phyloP scores from a whole-genome alignment of 805 yeast genomes.

The Blastobotrys peoriensis region DNA sequence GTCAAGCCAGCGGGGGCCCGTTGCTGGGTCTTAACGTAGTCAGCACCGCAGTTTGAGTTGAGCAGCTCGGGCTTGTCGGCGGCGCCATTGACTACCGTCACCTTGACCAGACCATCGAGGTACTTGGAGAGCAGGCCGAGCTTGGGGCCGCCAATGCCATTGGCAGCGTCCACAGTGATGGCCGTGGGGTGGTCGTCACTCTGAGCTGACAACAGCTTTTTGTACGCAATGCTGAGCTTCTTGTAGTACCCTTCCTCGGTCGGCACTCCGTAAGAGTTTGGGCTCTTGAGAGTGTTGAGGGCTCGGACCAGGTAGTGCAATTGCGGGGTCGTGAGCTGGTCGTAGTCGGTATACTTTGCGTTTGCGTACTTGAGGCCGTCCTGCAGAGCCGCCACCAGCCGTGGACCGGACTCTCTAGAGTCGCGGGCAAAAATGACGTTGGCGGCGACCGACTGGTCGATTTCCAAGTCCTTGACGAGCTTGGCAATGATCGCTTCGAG shows the following conservation, averaged over 20 bases:
- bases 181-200: slow-evolving; percentile 22
- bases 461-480: slow-evolving; percentile 38
- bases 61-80: slow-evolving; percentile 50
- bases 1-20: slow-evolving; percentile 57
- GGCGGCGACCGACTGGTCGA: slow-evolving; percentile 41
- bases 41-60: slow-evolving; percentile 89
- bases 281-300: slow-evolving; percentile 48
- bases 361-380: slow-evolving; percentile 52
- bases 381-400: slow-evolving; percentile 50
- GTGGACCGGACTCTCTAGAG: slow-evolving; percentile 79
- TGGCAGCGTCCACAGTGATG: slow-evolving; percentile 85
- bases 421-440: slow-evolving; percentile 72
- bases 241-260: slow-evolving; percentile 64
- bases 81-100: slow-evolving; percentile 45
- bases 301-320: slow-evolving; percentile 79
- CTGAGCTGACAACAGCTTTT: slow-evolving; percentile 33
- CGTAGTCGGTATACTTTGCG: slow-evolving; percentile 47
- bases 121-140: slow-evolving; percentile 42
- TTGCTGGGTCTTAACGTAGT: slow-evolving; percentile 87
- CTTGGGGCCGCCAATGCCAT: slow-evolving; percentile 93
- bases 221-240: slow-evolving; percentile 53
- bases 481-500: slow-evolving; percentile 36
- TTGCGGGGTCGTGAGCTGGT: slow-evolving; percentile 87
- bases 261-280: slow-evolving; percentile 49
- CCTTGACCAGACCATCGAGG: slow-evolving; percentile 37